A percentile compares a stretch with the other conserved stretches of the same genome.
phyloP scores from a whole-genome alignment of 768 basidiomycete species.

The Boletus rubropictus region DNA sequence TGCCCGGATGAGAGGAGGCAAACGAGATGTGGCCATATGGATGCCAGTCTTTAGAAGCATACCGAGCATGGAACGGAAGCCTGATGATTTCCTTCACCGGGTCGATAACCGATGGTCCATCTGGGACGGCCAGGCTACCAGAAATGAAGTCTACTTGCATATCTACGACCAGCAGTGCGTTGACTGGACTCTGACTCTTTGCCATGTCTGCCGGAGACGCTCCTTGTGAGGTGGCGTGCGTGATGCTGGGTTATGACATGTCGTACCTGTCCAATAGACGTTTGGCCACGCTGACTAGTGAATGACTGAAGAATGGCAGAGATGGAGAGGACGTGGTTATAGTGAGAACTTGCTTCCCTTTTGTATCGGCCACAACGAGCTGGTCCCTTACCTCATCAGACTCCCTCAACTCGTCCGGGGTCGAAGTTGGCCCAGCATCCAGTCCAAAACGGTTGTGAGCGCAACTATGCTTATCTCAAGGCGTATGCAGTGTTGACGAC shows the following conservation, averaged over 20 bases:
- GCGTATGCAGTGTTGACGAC: too few relatives aligned
- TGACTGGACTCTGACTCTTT: conserved; percentile 2
- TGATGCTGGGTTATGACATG: not conserved
- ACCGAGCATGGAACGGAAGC: conserved; percentile 45
- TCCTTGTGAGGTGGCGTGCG: not conserved
- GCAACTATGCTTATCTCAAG: too few relatives aligned
- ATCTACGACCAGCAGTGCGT: conserved; percentile 67
- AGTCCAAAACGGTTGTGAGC: too few relatives aligned
- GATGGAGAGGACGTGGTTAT: not conserved
- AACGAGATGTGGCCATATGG: conserved; percentile 69
- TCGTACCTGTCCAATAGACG: not conserved
- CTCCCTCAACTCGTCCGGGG: too few relatives aligned
- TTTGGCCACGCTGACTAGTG: not conserved
- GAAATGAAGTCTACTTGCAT: conserved; percentile 80
- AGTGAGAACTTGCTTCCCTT: not conserved
- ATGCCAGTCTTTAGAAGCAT: conserved; percentile 57
- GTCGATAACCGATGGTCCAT: conserved; percentile 52
- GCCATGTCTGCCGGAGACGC: conserved; percentile 14
- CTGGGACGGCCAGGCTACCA: conserved; percentile 67
- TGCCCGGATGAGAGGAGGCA: conserved; percentile 42
- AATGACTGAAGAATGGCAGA: not conserved
- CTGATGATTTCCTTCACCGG: conserved; percentile 53
- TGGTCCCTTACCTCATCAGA: too few relatives aligned
- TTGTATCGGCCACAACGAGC: too few relatives aligned
- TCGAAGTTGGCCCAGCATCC: too few relatives aligned